phyloP scores from a whole-genome alignment of 805 yeast species.

The Candida jianshihensis region DNA sequence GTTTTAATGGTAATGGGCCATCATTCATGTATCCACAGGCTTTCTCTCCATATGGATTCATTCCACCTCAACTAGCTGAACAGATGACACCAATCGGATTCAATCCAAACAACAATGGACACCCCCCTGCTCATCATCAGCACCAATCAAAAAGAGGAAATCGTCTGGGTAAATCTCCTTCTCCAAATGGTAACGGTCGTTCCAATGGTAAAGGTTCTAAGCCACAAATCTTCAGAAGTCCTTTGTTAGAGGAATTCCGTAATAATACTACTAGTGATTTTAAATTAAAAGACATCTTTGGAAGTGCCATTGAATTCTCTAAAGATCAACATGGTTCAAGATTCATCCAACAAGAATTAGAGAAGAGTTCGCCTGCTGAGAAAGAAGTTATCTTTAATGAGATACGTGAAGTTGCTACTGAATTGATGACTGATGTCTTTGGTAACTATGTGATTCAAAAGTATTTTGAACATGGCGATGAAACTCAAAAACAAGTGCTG shows the following conservation, averaged over 20 bases:
- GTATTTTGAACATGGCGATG: slow-evolving; percentile 77
- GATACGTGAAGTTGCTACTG: slow-evolving; percentile 64
- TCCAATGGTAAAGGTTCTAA: slow-evolving; percentile 17
- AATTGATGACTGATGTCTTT: slow-evolving; percentile 91
- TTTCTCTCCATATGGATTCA: slow-evolving; percentile 22
- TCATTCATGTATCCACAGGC: slow-evolving; percentile 24
- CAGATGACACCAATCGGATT: slow-evolving; percentile 4
- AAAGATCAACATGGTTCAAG: slow-evolving; percentile 97
- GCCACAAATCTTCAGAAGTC: slow-evolving; percentile 61
- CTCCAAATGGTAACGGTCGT: slow-evolving; percentile 15
- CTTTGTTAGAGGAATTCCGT: slow-evolving; percentile 80
- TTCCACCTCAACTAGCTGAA: slow-evolving; percentile 15
- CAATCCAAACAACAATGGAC: slow-evolving; percentile 3
- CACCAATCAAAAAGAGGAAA: slow-evolving; percentile 10
- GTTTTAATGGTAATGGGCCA: slow-evolving; percentile 8
- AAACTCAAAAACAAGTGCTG: slow-evolving; percentile 59
- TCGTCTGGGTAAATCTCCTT: slow-evolving; percentile 19
- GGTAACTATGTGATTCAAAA: slow-evolving; percentile 97
- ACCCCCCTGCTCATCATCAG: background rate
- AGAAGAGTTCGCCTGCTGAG: slow-evolving; percentile 55
- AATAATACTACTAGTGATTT: slow-evolving; percentile 54
- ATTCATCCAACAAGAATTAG: slow-evolving; percentile 86
- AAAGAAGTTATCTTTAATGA: slow-evolving; percentile 81
- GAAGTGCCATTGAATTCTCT: slow-evolving; percentile 85
- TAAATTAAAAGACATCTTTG: slow-evolving; percentile 66